Evolutionary conservation across 768 basidiomycete genomes (phyloP).

Genomic region (Russula emetica): DNA sequence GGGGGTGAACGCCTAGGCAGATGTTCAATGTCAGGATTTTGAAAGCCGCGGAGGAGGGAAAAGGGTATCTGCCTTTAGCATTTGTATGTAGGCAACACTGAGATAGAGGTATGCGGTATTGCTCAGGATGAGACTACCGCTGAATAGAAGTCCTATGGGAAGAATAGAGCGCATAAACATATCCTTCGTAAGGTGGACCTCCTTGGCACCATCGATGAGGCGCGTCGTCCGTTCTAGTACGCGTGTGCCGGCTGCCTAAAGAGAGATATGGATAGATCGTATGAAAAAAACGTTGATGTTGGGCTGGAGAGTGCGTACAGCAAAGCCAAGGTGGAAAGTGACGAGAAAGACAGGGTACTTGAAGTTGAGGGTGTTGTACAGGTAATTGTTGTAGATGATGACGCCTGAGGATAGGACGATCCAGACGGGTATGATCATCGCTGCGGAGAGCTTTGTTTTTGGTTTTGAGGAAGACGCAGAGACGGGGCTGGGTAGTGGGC

Average conservation of each 20-base stretch:
- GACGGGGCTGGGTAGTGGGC: constrained; percentile 55
- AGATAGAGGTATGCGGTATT: constrained; percentile 93
- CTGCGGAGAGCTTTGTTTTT: constrained; percentile 56
- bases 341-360: constrained; percentile 90
- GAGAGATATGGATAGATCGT: background rate
- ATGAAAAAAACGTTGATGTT: background rate
- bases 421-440: constrained; percentile 86
- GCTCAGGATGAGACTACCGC: constrained; percentile 82
- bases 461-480: constrained; percentile 41
- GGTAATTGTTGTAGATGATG: constrained; percentile 94
- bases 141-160: constrained; percentile 92
- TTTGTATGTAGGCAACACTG: constrained; percentile 92
- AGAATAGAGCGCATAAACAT: constrained; percentile 83
- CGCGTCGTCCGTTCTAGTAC: constrained; percentile 76
- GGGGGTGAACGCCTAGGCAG: constrained; percentile 74
- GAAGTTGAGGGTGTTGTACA: constrained; percentile 80
- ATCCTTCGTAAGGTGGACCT: constrained; percentile 73
- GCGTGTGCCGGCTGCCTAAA: constrained; percentile 76
- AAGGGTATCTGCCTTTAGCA: constrained; percentile 67
- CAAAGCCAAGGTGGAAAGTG: constrained; percentile 74
- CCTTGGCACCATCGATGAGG: constrained; percentile 73
- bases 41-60: background rate
- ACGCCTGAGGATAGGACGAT: constrained; percentile 84
- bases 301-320: constrained; percentile 42
- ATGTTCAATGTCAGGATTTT: background rate